Percentiles rank a stretch among this genome's conserved stretches.
Conservation (phyloP, 345 rosid genomes). For the Euphorbia pulcherrima region DNA sequence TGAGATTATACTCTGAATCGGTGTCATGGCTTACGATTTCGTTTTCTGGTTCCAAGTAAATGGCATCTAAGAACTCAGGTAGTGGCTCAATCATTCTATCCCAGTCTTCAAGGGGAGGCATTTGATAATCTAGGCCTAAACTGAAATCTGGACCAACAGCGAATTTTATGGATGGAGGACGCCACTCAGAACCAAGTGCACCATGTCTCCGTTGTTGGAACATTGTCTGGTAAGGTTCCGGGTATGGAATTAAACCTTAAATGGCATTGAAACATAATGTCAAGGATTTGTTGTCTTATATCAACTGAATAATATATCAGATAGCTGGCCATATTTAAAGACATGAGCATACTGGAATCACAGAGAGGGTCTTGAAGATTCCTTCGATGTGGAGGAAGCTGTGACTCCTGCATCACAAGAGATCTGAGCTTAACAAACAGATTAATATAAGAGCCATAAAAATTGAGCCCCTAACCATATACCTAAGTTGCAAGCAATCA, state of each 20-base stretch:
- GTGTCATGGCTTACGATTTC: constrained; percentile 23
- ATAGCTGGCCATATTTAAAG: constrained; percentile 20
- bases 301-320: not conserved
- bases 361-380: constrained; percentile 29
- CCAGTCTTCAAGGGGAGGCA: constrained; percentile 28
- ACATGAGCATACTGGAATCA: constrained; percentile 29
- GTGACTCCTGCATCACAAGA: constrained; percentile 26
- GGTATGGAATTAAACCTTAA: constrained; percentile 29
- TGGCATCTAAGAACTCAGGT: constrained; percentile 24
- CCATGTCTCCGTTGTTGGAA: constrained; percentile 31
- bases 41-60: constrained; percentile 29
- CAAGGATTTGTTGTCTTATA: not conserved
- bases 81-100: constrained; percentile 30
- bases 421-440: constrained; percentile 12
- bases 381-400: constrained; percentile 25
- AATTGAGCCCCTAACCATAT: constrained; percentile 16
- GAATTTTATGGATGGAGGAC: constrained; percentile 23
- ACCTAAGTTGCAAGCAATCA: not conserved
- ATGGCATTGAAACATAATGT: not conserved
- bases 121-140: constrained; percentile 30
- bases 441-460: not conserved
- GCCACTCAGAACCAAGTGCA: constrained; percentile 29
- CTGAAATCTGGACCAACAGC: constrained; percentile 22
- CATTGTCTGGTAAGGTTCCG: constrained; percentile 33
- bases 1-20: constrained; percentile 28